Conservation (phyloP, 2,329 filamentous ascomycete species). For the Aspergillus hiratsukae region DNA sequence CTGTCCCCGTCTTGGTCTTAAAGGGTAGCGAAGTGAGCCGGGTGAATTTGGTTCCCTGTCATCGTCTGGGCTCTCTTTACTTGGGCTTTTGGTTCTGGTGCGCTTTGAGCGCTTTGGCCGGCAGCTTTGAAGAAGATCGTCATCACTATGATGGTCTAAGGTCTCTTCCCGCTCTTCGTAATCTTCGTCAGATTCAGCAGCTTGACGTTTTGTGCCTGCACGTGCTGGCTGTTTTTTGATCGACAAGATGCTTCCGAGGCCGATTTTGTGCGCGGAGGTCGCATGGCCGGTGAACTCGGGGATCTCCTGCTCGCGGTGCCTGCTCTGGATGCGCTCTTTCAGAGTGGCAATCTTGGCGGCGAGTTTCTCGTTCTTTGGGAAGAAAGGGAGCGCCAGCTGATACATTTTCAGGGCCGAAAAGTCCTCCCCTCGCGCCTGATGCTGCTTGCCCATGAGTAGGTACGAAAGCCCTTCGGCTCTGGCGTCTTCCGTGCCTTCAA, state of each 20-base stretch:
- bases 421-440: slow-evolving; percentile 78
- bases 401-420: slow-evolving; percentile 78
- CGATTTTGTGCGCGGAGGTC: slow-evolving; percentile 18
- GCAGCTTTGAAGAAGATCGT: slow-evolving; percentile 18
- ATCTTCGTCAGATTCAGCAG: slow-evolving; percentile 30
- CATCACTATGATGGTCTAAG: slow-evolving; percentile 28
- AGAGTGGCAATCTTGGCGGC: slow-evolving; percentile 52
- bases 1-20: neutral
- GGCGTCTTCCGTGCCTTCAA: slow-evolving; percentile 70
- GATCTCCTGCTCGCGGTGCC: slow-evolving; percentile 14
- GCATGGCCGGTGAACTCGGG: slow-evolving; percentile 13
- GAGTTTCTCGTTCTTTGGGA: slow-evolving; percentile 79
- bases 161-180: slow-evolving; percentile 21
- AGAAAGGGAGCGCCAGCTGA: slow-evolving; percentile 75
- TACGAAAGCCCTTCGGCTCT: slow-evolving; percentile 79
- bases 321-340: slow-evolving; percentile 45
- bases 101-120: slow-evolving; percentile 27
- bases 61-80: slow-evolving; percentile 13
- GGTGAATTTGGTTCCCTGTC: slow-evolving; percentile 30
- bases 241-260: slow-evolving; percentile 31
- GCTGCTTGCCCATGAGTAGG: slow-evolving; percentile 85
- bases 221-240: slow-evolving; percentile 25
- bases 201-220: slow-evolving; percentile 24
- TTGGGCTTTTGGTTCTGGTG: slow-evolving; percentile 17
- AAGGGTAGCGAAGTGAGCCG: slow-evolving; percentile 32